These are phyloP conservation scores for Ogataea siamensis DNA, from an alignment of 805 yeast genomes.

Conservation along the genomic window DNA sequence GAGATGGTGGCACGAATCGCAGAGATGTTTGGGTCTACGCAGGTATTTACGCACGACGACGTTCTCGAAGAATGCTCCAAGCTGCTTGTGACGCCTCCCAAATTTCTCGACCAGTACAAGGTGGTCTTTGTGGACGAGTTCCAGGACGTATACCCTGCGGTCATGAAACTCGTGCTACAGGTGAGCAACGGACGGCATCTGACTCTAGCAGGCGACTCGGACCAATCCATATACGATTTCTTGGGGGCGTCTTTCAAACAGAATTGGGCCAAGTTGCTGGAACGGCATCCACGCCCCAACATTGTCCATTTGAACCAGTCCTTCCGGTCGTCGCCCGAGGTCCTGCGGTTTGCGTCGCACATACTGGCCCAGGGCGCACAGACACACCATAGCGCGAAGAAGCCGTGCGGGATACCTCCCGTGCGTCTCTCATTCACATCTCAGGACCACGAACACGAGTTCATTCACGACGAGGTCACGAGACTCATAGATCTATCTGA, in stretches of 20 bases:
- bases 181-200: constrained; percentile 47
- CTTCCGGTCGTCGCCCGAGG: constrained; percentile 62
- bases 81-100: constrained; percentile 22
- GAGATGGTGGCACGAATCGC: constrained; percentile 14
- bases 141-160: constrained; percentile 61
- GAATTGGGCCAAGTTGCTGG: constrained; percentile 24
- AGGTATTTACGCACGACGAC: constrained; percentile 28
- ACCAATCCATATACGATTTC: constrained; percentile 69
- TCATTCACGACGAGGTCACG: constrained; percentile 44
- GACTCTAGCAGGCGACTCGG: constrained; percentile 67
- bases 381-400: constrained; percentile 21
- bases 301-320: constrained; percentile 43
- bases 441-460: constrained; percentile 40
- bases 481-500: constrained; percentile 41
- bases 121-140: constrained; percentile 67
- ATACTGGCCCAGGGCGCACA: constrained; percentile 21
- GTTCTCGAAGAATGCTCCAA: constrained; percentile 22
- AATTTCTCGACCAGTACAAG: constrained; percentile 29
- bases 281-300: constrained; percentile 25
- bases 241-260: constrained; percentile 44
- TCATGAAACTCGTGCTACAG: constrained; percentile 44
- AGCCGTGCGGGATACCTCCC: constrained; percentile 22
- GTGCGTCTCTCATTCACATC: constrained; percentile 29
- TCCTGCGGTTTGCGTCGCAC: constrained; percentile 43
- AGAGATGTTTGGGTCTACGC: constrained; percentile 20